phyloP scores from a whole-genome alignment of 768 basidiomycete species.

The Termitomyces sp. region DNA sequence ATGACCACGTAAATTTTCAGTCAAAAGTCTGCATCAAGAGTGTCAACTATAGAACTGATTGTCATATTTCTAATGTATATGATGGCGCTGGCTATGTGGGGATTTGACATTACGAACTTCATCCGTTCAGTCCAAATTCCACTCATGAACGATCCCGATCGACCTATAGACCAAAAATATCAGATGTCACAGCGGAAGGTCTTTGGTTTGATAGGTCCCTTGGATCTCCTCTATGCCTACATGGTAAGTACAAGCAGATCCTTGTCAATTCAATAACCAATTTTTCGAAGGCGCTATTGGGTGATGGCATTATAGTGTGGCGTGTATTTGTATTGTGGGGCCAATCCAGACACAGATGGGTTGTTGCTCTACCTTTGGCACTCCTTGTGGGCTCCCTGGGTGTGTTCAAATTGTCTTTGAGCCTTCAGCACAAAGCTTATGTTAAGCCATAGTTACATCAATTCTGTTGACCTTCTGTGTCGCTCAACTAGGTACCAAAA shows the following conservation, averaged over 20 bases:
- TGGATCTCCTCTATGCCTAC: conserved; percentile 9
- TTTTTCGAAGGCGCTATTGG: conserved; percentile 4
- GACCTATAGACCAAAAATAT: conserved; percentile 1
- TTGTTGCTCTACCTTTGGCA: background rate
- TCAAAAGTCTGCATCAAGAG: conserved; percentile 1
- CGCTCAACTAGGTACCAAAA: conserved; percentile 5
- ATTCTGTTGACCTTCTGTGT: conserved; percentile 10
- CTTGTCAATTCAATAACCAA: background rate
- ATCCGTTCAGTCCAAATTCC: conserved; percentile 3
- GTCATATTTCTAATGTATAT: conserved; percentile 4
- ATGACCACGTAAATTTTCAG: background rate
- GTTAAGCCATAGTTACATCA: background rate
- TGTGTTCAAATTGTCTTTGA: background rate
- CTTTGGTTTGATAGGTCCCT: background rate
- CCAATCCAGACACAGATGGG: background rate
- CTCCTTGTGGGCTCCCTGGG: conserved; percentile 1
- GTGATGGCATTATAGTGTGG: conserved; percentile 9
- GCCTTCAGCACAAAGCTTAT: background rate
- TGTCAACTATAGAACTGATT: background rate
- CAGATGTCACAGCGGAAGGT: background rate
- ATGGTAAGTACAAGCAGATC: background rate
- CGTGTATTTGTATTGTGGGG: conserved; percentile 8
- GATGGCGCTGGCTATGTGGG: conserved; percentile 7
- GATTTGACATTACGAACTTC: conserved; percentile 11
- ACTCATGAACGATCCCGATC: conserved; percentile 1